Evolutionary conservation across 345 rosid genomes (phyloP).

Genomic region (Sapria himalayana): DNA sequence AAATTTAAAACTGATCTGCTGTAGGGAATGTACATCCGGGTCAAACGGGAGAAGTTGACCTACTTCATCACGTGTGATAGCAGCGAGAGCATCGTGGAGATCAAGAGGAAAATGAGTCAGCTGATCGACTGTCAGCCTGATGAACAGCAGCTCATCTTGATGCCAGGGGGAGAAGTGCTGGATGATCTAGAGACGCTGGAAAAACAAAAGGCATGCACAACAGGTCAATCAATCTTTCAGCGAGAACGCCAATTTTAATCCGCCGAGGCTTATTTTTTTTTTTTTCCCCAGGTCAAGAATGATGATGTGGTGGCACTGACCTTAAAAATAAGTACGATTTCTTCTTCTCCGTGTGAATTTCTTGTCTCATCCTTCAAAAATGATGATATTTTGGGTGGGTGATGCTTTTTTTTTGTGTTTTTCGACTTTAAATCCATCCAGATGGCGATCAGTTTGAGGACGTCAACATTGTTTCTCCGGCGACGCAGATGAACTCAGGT

Average conservation of each 20-base stretch:
- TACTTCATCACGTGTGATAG: conserved; percentile 80
- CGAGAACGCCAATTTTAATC: background rate
- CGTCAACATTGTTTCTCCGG: conserved; percentile 37
- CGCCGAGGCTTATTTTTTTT: background rate
- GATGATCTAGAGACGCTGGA: conserved; percentile 70
- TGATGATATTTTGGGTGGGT: background rate
- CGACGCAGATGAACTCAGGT: no score
- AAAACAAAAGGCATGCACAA: conserved; percentile 40
- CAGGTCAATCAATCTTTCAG: background rate
- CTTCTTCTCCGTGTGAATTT: conserved; percentile 3
- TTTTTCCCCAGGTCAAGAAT: conserved; percentile 66
- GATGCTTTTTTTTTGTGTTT: background rate
- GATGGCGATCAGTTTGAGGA: conserved; percentile 63
- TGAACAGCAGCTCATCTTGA: conserved; percentile 49
- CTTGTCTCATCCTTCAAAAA: background rate
- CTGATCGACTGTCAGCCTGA: conserved; percentile 47
- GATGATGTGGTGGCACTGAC: conserved; percentile 84
- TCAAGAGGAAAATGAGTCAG: conserved; percentile 50
- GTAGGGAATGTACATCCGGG: conserved; percentile 87
- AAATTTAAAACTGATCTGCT: no score
- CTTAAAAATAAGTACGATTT: conserved; percentile 49
- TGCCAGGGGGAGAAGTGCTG: conserved; percentile 35
- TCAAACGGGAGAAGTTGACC: conserved; percentile 66
- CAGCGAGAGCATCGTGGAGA: conserved; percentile 47
- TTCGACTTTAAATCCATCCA: conserved; percentile 10